Evolutionary conservation across 768 basidiomycete species (phyloP), one percentile per base, ranked within the genome.

Genomic region (Russula olivacea): DNA sequence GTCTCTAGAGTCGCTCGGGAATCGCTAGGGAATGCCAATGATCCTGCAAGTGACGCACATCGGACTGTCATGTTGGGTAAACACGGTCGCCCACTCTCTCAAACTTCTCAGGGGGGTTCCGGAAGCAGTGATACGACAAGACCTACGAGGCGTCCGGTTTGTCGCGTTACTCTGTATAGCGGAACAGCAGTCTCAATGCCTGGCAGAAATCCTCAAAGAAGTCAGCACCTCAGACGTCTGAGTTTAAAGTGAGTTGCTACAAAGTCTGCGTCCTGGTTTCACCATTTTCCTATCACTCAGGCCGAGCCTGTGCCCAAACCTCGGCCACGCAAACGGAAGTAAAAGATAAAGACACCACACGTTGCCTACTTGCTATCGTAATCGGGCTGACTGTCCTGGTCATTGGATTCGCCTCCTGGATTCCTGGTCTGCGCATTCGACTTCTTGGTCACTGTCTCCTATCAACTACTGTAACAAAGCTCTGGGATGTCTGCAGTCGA

Each of bases 51-150:
- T 41, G 19, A 54, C 40, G 34, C 51, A 45, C 25, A 48, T 49
- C 34, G 40, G 40, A 48, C 25, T 45, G 34, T 55, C 25, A 54
- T 25, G 56, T 30, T 55, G 32, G 55, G 49, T 50, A 49, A 58
- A 55, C 51, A 58, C 23, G 58, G 58, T 40, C 71, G 70, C 66
- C 70, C 48, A 64, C 69, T 3, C 65, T 70, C 53, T 66, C 72
- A 57, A 69, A 70, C 62, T 82, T 23, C 90, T 40, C 66, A 64
- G 1, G 48, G 30, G 19, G 49, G 28, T 12, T 36, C 54, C 10
- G 58, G 25, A 51, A 56, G 21, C 38, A 51, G 54, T 10, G 63
- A 64, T 19, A 19, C 38, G 8, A 56, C 54, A 36, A 60, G 58
- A 25, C 54, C 63, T 1, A 54, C n/a, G 40, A 64, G 53, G 54